These are phyloP conservation scores for Symbiodinium natans DNA, from an alignment of 73 alveolate species.

Conservation along the genomic window DNA sequence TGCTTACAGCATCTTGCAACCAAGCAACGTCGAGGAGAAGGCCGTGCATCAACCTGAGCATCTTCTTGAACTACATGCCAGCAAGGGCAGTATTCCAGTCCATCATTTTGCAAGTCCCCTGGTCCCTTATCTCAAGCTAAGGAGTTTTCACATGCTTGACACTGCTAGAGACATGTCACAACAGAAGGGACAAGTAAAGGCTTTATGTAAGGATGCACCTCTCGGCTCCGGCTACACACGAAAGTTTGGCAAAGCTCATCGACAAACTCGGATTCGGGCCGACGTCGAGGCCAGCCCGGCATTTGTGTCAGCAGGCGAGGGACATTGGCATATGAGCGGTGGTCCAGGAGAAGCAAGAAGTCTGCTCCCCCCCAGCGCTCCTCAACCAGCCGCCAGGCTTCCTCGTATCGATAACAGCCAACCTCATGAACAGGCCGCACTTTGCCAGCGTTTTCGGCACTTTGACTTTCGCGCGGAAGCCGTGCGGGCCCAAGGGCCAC, in stretches of 20 bases:
- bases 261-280: no score
- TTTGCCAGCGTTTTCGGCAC: neutral
- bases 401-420: constrained; percentile 65
- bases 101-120: no score
- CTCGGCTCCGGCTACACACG: no score
- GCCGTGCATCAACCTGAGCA: neutral
- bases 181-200: no score
- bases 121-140: no score
- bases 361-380: constrained; percentile 36
- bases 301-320: neutral
- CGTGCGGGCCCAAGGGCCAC: neutral
- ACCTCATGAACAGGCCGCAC: neutral
- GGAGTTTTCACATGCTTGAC: no score
- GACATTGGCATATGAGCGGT: constrained; percentile 62
- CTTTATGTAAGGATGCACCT: no score
- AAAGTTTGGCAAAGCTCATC: no score
- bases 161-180: no score
- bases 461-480: neutral
- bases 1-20: neutral
- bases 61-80: neutral
- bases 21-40: neutral
- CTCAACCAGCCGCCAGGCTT: constrained; percentile 64
- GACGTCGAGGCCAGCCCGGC: neutral
- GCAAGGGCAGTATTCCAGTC: no score
- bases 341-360: constrained; percentile 34